phyloP scores from a whole-genome alignment of 2,329 filamentous ascomycete species.

The Beauveria varroae region DNA sequence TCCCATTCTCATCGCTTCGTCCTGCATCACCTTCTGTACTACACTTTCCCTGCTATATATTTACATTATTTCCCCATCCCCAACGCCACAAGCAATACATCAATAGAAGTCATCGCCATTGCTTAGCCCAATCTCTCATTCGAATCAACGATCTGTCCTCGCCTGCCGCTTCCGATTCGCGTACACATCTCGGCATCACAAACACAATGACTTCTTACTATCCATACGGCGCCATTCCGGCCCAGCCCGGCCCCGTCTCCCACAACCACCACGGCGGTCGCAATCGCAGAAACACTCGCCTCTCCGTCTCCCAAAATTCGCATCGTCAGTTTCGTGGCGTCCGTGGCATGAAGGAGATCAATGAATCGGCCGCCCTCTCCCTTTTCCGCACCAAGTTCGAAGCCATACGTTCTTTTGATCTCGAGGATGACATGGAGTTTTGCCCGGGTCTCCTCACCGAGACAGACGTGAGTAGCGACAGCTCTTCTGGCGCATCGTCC shows the following conservation, averaged over 20 bases:
- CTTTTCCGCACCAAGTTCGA: constrained; percentile 85
- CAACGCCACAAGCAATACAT: neutral
- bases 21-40: neutral
- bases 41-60: constrained; percentile 8
- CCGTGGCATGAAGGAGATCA: constrained; percentile 77
- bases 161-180: neutral
- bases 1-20: constrained; percentile 1
- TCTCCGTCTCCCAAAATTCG: constrained; percentile 72
- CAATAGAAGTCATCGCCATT: neutral
- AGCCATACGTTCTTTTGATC: constrained; percentile 84
- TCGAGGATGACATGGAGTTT: constrained; percentile 94
- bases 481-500: constrained; percentile 12
- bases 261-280: constrained; percentile 71
- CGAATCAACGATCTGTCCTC: neutral
- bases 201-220: constrained; percentile 56
- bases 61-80: neutral
- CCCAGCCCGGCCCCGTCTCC: constrained; percentile 50
- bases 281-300: constrained; percentile 73
- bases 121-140: neutral
- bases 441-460: constrained; percentile 89
- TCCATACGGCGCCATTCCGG: constrained; percentile 52
- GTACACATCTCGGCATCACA: constrained; percentile 21
- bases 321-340: constrained; percentile 83
- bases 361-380: constrained; percentile 66
- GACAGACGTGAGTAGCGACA: constrained; percentile 65